phyloP scores from a whole-genome alignment of 805 yeast genomes.

The Komagataella phaffii region DNA sequence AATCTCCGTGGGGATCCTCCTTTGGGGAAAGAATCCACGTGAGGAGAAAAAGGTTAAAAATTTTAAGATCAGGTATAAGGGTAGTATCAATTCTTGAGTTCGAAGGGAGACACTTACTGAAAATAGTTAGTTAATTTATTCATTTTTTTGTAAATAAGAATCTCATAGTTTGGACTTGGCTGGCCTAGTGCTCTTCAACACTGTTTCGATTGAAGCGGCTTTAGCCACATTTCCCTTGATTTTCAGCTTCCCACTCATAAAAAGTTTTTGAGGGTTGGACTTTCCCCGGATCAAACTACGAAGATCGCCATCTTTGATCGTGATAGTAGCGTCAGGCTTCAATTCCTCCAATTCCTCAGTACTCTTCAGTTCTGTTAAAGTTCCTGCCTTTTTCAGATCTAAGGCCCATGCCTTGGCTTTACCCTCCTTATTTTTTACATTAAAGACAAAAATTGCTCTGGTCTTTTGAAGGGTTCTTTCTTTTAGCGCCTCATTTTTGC shows the following conservation, averaged over 20 bases:
- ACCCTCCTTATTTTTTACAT: constrained; percentile 49
- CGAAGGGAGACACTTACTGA: neutral
- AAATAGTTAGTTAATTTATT: neutral
- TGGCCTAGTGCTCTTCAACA: constrained; percentile 41
- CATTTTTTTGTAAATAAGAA: neutral
- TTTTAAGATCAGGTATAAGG: neutral
- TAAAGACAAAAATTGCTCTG: constrained; percentile 51
- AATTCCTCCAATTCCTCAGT: constrained; percentile 28
- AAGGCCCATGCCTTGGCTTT: constrained; percentile 50
- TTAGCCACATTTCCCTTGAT: constrained; percentile 87
- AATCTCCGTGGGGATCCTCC: neutral
- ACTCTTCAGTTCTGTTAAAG: constrained; percentile 18
- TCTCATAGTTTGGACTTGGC: constrained; percentile 28
- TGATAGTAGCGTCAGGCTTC: constrained; percentile 47
- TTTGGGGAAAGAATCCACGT: neutral
- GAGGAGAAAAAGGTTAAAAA: neutral
- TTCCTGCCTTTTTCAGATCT: constrained; percentile 53
- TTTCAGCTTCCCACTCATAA: constrained; percentile 75
- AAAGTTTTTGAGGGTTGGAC: constrained; percentile 74
- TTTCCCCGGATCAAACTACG: constrained; percentile 63
- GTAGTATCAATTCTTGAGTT: neutral
- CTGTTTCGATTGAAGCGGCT: constrained; percentile 63
- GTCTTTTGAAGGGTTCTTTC: constrained; percentile 19
- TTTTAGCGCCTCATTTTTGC: neutral
- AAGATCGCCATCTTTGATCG: constrained; percentile 55